These are phyloP conservation scores for Phytophthora podocarpi DNA, from an alignment of 352 stramenopile genomes.

Conservation along the genomic window DNA sequence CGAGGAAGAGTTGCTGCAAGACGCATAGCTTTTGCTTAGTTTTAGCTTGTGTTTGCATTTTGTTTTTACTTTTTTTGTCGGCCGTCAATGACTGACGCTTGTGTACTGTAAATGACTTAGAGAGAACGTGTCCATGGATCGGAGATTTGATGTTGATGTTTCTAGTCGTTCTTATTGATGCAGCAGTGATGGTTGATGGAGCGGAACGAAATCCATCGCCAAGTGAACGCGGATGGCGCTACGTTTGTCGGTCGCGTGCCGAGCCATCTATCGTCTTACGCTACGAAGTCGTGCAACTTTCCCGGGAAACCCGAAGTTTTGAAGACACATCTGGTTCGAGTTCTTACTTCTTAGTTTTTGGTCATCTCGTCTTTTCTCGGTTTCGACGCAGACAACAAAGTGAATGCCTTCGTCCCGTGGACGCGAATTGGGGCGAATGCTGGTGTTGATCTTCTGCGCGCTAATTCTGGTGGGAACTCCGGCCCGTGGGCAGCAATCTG, in stretches of 20 bases:
- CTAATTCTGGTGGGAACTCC: conserved; percentile 11
- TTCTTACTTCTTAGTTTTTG: neutral
- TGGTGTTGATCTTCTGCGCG: neutral
- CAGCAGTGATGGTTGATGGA: conserved; percentile 20
- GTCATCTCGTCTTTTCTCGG: conserved; percentile 13
- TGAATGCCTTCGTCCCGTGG: neutral
- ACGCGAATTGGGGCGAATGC: neutral
- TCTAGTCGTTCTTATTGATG: neutral
- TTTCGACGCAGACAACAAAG: neutral
- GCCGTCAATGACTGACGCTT: conserved; percentile 9
- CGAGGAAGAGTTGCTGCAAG: conserved; percentile 28
- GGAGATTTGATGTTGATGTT: neutral
- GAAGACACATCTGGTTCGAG: too few species aligned
- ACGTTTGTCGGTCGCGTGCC: neutral
- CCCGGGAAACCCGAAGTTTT: neutral
- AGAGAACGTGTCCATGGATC: conserved; percentile 21
- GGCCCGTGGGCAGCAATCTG: neutral
- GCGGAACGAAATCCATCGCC: conserved; percentile 1
- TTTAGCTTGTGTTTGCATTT: neutral
- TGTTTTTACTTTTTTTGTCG: neutral
- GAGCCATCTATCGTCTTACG: conserved; percentile 17
- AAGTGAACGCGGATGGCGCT: neutral
- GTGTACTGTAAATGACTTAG: conserved; percentile 30
- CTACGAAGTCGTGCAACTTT: neutral
- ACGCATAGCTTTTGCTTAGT: conserved; percentile 3